Evolutionary conservation across 768 basidiomycete genomes (phyloP).

Genomic region (Panus rudis): DNA sequence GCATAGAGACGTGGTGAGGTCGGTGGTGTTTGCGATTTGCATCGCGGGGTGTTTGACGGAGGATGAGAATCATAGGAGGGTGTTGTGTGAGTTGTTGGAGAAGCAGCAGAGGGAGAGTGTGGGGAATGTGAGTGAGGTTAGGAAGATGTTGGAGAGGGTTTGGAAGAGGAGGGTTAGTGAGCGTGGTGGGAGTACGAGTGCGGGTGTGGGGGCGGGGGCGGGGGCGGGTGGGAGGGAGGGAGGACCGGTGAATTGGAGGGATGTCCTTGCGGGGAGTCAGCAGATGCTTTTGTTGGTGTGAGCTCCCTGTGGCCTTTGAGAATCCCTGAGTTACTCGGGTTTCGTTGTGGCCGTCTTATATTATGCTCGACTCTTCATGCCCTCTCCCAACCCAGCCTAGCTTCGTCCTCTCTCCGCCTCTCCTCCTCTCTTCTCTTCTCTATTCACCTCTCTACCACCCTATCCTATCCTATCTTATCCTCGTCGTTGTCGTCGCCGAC

Average conservation of each 20-base stretch:
- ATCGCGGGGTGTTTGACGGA: constrained; percentile 67
- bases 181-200: constrained; percentile 16
- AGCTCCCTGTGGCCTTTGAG: constrained; percentile 6
- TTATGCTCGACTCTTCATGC: too few relatives aligned
- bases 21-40: constrained; percentile 74
- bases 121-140: constrained; percentile 60
- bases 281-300: constrained; percentile 55
- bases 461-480: too few relatives aligned
- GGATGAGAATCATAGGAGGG: constrained; percentile 32
- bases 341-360: too few relatives aligned
- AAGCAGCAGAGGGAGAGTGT: constrained; percentile 46
- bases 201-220: too few relatives aligned
- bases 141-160: constrained; percentile 44
- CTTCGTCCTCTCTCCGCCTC: too few relatives aligned
- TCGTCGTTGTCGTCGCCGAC: too few relatives aligned
- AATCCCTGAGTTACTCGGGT: too few relatives aligned
- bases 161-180: constrained; percentile 40
- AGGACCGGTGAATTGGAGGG: constrained; percentile 60
- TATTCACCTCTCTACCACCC: too few relatives aligned
- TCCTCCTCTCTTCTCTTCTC: too few relatives aligned
- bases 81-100: constrained; percentile 40
- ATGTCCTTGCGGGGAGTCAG: constrained; percentile 38
- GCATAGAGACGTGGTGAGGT: constrained; percentile 56
- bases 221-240: too few relatives aligned
- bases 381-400: too few relatives aligned